A percentile compares a stretch with the other conserved stretches of the same genome.
Conservation (phyloP, 1,284 basidiomycete species). For the Melampsora americana region DNA sequence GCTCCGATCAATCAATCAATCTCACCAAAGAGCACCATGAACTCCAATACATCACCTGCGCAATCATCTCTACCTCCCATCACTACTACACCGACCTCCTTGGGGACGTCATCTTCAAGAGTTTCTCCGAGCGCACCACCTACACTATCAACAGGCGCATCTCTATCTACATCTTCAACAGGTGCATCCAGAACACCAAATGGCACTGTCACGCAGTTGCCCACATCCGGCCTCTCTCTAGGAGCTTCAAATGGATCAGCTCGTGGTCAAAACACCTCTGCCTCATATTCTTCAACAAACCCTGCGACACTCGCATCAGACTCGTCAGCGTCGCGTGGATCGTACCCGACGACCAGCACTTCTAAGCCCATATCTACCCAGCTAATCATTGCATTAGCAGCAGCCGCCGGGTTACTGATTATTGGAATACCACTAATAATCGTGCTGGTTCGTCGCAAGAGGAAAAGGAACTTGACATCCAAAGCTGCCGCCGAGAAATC, state of each 20-base stretch:
- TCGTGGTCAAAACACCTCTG: too few species aligned
- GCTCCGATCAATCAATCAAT: neutral
- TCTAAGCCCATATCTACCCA: neutral
- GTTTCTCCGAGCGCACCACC: neutral
- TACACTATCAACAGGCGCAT: neutral
- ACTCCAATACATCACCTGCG: neutral
- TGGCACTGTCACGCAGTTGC: neutral
- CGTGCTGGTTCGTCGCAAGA: neutral
- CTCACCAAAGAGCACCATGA: neutral
- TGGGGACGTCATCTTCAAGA: neutral
- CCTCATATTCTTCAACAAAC: neutral
- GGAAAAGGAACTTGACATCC: neutral
- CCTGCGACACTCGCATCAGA: neutral
- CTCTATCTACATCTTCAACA: neutral
- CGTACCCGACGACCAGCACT: neutral
- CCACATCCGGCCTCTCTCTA: neutral
- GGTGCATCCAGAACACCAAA: neutral
- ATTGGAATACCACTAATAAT: slow-evolving; percentile 1
- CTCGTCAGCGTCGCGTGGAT: neutral
- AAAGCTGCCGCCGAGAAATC: too few species aligned
- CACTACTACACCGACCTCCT: neutral
- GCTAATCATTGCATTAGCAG: neutral
- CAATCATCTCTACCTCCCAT: neutral
- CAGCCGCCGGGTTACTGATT: neutral
- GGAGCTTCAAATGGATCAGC: too few species aligned